Evolutionary conservation across 2,329 filamentous ascomycete species (phyloP), one percentile per base, ranked within the genome.

Genomic region (Xylariaceae sp.): DNA sequence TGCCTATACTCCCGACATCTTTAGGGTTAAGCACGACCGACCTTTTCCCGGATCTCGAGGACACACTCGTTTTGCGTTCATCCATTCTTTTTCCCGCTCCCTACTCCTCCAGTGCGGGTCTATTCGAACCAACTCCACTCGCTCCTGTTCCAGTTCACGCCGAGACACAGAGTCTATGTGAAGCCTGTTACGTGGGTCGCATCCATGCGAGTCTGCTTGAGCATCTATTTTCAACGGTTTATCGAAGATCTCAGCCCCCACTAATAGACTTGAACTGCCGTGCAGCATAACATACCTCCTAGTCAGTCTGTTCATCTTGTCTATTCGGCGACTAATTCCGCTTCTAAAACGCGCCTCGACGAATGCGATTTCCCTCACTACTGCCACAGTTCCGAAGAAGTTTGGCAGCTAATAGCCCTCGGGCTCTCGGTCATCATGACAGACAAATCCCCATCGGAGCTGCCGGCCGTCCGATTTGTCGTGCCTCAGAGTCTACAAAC

Each of bases 401-500:
- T n/a, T 10, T 4, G 10, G 34, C 37, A 30, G 23, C 23, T 30
- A 30, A 10, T 23, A 49, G 35, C 30, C 37, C 34, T 51, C 2
- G 37, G 37, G 37, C 10, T 9, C 47, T 54, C 52, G n/a, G 48
- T 60, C 52, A 56, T 35, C 2, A 62, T 60, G 63, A 42, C 60
- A 23, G 7, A 44, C 17, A 39, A 52, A 57, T 44, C 18, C 13
- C 23, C 44, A 1, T 44, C 42, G 37, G 53, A 17, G 53, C 56
- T 57, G 18, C 18, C 35, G 17, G 49, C 64, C 15, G 11, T 71
- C 44, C 65, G 60, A n/a, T 62, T 71, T 35, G 45, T 17, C 30
- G n/a, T 70, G 34, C 68, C 70, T 7, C 15, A 37, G 9, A 59
- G 52, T 49, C 61, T 68, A 2, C 64, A 68, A 45, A 64, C 54